Evolutionary conservation across 139 green algal genomes (phyloP), one percentile per base, ranked within the genome.

Genomic region (Chlamydomonas asymmetrica): DNA sequence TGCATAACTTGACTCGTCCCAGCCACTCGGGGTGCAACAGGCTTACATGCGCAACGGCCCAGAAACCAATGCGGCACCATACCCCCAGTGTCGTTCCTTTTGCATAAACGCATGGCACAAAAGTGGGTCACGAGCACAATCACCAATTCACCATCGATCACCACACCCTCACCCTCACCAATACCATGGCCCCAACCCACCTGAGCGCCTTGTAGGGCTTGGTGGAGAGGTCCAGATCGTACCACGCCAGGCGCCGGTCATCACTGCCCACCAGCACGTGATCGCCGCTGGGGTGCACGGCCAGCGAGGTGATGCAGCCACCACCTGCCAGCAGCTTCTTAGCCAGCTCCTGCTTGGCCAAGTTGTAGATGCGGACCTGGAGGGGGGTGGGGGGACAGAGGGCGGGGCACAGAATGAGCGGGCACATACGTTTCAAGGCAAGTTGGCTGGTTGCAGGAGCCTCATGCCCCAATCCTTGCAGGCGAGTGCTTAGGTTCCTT

Each of bases 141-240:
- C 49, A 57, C 18, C 18, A 57, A n/a, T 57, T n/a, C 49, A 57
- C 20, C 49, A 22, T 57, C 18, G 22, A 57, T 57, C 49, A 57
- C 49, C 18, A 57, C 38, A 68, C 3, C 20, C 29, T 31, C 37
- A 6, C 16, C 13, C 5, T 4, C 34, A 41, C 18, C 7, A 41
- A 40, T 27, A 39, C 37, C 7, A 54, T 18, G 10, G 32, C 49
- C 67, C n/a, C 4, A 16, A 25, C 62, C 2, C 72, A 80, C 74
- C 90, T 79, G 43, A 97, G 85, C 13, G 90, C 87, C 64, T 88
- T 90, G 90, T 99, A 99, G 2, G 96, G 94, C 82, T 94, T 96
- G 43, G 88, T 88, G 27, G 90, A 97, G 40, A 99, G 86, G 85
- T 99, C 96, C 84, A 99, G 74, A 83, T 99, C 96, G 76, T 95